Evolutionary conservation across 164 flowering plant species (phyloP), one percentile per base, ranked within the genome.

Genomic region (Paratinospora sagittata): DNA sequence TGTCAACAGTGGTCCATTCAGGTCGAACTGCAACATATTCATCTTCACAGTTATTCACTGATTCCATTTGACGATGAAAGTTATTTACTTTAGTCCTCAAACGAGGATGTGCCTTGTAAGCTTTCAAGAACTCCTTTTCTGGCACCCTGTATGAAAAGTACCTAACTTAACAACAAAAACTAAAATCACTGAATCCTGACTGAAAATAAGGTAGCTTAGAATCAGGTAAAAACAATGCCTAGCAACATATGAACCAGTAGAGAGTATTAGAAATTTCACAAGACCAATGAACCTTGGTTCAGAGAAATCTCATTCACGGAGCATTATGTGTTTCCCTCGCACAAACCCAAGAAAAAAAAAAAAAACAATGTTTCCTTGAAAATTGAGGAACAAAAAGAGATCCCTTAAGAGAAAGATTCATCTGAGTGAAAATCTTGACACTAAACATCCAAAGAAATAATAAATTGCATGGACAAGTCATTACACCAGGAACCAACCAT

Each of bases 1-100:
- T 89, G 76, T 96, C 99, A 68, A 93, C 97, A 52, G 97, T 93
- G 24, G 97, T 90, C 98, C 97, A 96, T 72, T 96, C 99, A 55
- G 99, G 90, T 66, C 98, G 85, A 76, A 96, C 82, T 49, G 97
- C 87, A 69, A 93, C 88, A 76, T 79, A 93, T 0, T 96, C 99
- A 70, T 96, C 99, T 24, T 89, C 99, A 37, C 89, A 64, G 73
- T 74, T 88, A 77, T 80, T 88, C 62, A 61, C 68, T 9, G 88
- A 76, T 26, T 79, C 81, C 87, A 85, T 85, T 79, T 96, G 92
- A 21, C 81, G 84, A 73, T 90, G 86, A 71, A 96, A 96, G 72
- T 96, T 91, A 76, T 86, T 93, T 26, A 93, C 84, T 85, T 88
- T 93, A 55, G 91, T 89, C 82, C 72, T 86, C 67, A 96, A 74